Conservation (phyloP, 2,329 filamentous ascomycete species). For the Gaeumannomyces tritici region DNA sequence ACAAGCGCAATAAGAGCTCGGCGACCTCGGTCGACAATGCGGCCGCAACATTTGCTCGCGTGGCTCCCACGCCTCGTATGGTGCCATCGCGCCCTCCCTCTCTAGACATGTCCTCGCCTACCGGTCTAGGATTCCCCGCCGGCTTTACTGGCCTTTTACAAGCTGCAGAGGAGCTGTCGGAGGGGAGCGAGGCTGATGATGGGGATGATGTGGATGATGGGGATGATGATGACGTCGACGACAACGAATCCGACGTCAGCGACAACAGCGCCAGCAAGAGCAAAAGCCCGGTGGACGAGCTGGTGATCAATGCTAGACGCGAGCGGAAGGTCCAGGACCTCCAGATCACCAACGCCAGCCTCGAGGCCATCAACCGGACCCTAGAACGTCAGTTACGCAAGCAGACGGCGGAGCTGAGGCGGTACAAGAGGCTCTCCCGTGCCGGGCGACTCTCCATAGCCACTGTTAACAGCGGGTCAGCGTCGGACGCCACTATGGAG, state of each 20-base stretch:
- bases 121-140: background rate
- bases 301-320: conserved; percentile 77
- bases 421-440: conserved; percentile 77
- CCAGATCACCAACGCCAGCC: conserved; percentile 91
- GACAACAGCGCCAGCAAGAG: conserved; percentile 50
- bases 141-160: conserved; percentile 47
- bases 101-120: conserved; percentile 22
- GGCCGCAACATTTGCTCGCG: background rate
- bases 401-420: conserved; percentile 77
- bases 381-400: conserved; percentile 86
- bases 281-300: conserved; percentile 52
- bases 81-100: conserved; percentile 17
- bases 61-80: background rate
- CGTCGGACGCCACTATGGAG: conserved; percentile 32
- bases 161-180: conserved; percentile 39
- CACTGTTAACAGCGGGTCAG: conserved; percentile 31
- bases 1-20: background rate
- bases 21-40: background rate
- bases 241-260: conserved; percentile 20
- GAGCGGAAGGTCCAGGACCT: conserved; percentile 94
- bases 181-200: conserved; percentile 28
- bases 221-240: conserved; percentile 17
- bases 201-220: conserved; percentile 22
- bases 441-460: conserved; percentile 63
- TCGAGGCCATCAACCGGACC: conserved; percentile 90